Evolutionary conservation across 768 basidiomycete species (phyloP).

Genomic region (Boletus sp.): DNA sequence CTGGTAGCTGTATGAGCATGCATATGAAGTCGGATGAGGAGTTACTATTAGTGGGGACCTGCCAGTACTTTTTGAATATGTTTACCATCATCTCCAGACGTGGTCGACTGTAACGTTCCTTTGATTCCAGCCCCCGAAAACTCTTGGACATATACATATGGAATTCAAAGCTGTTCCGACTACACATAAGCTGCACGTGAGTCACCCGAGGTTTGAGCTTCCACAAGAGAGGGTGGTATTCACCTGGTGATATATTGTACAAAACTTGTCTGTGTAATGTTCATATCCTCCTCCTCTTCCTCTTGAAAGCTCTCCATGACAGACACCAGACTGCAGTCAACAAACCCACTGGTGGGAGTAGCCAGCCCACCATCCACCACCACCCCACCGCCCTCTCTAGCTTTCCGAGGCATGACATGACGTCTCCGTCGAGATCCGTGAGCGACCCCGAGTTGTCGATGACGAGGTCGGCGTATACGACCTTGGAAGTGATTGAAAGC

Average conservation of each 20-base stretch:
- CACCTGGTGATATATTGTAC: not conserved
- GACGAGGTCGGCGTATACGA: conserved; percentile 80
- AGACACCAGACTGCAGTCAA: conserved; percentile 44
- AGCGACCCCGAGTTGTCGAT: conserved; percentile 85
- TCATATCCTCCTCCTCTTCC: conserved; percentile 13
- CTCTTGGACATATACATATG: not conserved
- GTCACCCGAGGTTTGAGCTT: not conserved
- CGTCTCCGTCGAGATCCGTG: conserved; percentile 57
- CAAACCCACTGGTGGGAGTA: conserved; percentile 53
- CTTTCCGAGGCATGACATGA: conserved; percentile 38
- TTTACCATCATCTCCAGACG: not conserved
- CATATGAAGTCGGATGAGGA: not conserved
- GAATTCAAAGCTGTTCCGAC: not conserved
- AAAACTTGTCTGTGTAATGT: not conserved
- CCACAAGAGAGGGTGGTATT: not conserved
- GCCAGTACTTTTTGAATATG: not conserved
- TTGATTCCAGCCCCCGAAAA: not conserved
- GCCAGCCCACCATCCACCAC: conserved; percentile 61
- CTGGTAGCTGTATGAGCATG: not conserved
- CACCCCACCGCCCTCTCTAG: conserved; percentile 49
- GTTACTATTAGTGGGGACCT: not conserved
- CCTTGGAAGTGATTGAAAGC: conserved; percentile 72
- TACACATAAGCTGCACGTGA: not conserved
- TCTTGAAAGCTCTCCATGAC: conserved; percentile 32
- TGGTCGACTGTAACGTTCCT: not conserved